Evolutionary conservation across 2,329 filamentous ascomycete genomes (phyloP).

Genomic region (Coleophoma eucalyptorum): DNA sequence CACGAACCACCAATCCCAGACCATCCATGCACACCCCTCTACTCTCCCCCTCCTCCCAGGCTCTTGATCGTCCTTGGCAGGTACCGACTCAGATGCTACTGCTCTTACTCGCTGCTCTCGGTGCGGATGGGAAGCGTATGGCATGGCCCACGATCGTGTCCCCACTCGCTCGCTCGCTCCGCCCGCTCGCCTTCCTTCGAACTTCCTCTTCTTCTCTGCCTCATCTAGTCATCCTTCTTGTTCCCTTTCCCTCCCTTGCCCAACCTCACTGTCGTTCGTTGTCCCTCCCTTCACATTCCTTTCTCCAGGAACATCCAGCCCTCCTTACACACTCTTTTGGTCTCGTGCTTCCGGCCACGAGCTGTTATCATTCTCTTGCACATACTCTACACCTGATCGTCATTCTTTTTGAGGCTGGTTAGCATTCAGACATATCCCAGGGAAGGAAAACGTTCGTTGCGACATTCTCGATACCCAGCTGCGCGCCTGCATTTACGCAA

Average conservation of each 20-base stretch:
- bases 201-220: neutral
- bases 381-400: conserved; percentile 3
- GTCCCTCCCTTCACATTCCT: neutral
- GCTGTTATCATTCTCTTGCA: conserved; percentile 10
- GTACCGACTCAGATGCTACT: neutral
- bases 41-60: too few species aligned
- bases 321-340: conserved; percentile 5
- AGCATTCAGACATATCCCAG: too few species aligned
- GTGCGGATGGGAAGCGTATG: neutral
- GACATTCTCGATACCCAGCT: too few species aligned
- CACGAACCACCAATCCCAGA: too few species aligned
- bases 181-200: neutral
- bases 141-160: neutral
- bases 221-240: neutral
- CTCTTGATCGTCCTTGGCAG: neutral
- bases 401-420: neutral
- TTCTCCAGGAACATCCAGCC: neutral
- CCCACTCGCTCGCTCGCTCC: neutral
- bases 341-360: conserved; percentile 14
- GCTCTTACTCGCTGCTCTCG: neutral
- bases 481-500: too few species aligned
- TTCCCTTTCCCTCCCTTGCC: neutral
- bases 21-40: too few species aligned
- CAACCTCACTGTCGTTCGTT: neutral
- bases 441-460: too few species aligned